phyloP scores from a whole-genome alignment of 768 basidiomycete species.

The Psilocybe subaeruginosa region DNA sequence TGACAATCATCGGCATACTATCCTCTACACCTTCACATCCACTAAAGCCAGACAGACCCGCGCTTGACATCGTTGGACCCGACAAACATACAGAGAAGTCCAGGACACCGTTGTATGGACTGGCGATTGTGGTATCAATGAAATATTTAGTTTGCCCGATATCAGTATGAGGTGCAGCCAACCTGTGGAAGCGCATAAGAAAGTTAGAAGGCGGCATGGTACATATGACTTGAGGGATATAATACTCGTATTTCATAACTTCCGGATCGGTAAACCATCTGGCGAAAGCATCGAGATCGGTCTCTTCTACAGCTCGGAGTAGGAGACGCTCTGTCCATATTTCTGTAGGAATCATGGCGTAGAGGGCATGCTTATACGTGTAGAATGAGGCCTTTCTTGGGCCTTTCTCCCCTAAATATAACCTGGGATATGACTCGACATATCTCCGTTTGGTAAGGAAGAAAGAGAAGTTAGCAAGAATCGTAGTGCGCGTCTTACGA shows the following conservation, averaged over 20 bases:
- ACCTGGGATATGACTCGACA: no score
- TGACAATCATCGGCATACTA: slow-evolving; percentile 1
- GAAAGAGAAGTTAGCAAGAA: no score
- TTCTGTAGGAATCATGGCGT: slow-evolving; percentile 9
- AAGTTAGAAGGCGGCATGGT: background rate
- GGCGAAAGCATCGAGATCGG: slow-evolving; percentile 16
- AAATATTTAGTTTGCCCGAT: slow-evolving; percentile 17
- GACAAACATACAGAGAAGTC: slow-evolving; percentile 24
- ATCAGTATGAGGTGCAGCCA: slow-evolving; percentile 12
- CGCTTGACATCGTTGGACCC: background rate
- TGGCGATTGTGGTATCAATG: slow-evolving; percentile 20
- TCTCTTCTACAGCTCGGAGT: slow-evolving; percentile 16
- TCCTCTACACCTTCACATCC: background rate
- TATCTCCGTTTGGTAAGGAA: no score
- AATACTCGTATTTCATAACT: slow-evolving; percentile 17
- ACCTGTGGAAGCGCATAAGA: background rate
- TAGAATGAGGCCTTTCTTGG: no score
- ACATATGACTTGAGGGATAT: no score
- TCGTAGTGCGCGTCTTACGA: no score
- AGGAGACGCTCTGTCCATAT: slow-evolving; percentile 24
- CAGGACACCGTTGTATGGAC: slow-evolving; percentile 23
- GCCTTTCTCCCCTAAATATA: no score
- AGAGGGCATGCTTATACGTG: no score
- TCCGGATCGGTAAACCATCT: slow-evolving; percentile 21
- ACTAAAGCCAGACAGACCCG: background rate